Evolutionary conservation across 306 rosid species (phyloP), one percentile per base, ranked within the genome.

Genomic region (Mucuna pruriens): DNA sequence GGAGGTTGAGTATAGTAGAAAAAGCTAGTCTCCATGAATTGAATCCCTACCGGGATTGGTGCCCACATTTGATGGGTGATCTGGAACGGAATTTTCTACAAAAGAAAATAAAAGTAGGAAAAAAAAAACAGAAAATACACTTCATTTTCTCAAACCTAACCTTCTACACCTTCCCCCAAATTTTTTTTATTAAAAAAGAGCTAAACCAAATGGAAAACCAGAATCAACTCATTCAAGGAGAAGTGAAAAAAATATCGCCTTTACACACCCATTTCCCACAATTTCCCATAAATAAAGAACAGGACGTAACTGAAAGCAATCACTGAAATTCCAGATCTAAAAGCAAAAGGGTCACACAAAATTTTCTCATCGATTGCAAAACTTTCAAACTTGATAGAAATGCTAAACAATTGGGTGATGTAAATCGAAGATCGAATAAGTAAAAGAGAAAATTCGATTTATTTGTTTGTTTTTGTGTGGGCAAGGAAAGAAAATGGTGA

Each of bases 301-400:
- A 44, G 9, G 44, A 40, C 7, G 62, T 33, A 74, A 75, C 31
- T 26, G 9, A 44, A 42, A 64, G 16, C 25, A 55, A 71, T 0
- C 55, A 54, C 26, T 49, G 55, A 76, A 84, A 45, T 73, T 72
- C 51, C 42, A 61, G 80, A 77, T 73, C 82, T 69, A 73, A 77
- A 69, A 44, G 23, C 36, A 31, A 64, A 57, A 31, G 42, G 52
- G 42, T n/a, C 34, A 74, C 34, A 13, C 0, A 12, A 48, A 20
- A 5, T 25, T 58, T 13, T 9, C 6, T 19, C 36, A 4, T 22
- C 9, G 39, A 19, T 58, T 48, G 51, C 79, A 33, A 58, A 70
- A 20, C 20, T 15, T 72, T 20, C 34, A 2, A 67, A 46, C 42
- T 77, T 77, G 29, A 3, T 33, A 74, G 69, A 49, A 85, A 78